Evolutionary conservation across 352 stramenopile genomes (phyloP), one percentile per base, ranked within the genome.

Genomic region (Phytopythium helicoides): DNA sequence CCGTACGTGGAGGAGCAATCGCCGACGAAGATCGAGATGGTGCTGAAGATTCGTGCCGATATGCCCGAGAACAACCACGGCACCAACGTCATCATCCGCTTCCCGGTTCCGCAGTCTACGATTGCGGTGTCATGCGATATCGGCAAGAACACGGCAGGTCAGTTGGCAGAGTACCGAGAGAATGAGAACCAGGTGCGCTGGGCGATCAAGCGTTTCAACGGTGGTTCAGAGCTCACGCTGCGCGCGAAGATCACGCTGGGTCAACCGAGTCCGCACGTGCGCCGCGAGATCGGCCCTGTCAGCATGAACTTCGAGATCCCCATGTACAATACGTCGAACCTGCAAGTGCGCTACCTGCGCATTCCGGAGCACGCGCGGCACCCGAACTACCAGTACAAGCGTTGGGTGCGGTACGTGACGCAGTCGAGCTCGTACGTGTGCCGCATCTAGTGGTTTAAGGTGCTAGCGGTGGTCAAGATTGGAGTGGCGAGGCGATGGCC

Each of bases 221-320:
- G 97, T 31, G 89, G 86, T 37, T 88, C 89, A 8, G 97, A 99
- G 73, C 86, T 98, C 54, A 98, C 89, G 35, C 81, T 99, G 68
- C 81, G 88, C 47, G 89, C 88, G 41, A 98, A 98, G 68, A 92
- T 96, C 62, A 91, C 86, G 54, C 69, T 96, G 39, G 79, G 79
- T 23, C 73, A 86, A 54, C 82, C 75, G 33, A 93, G 78, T 52
- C 64, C 76, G 38, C 81, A 87, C 54, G 77, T 87, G 58, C 78
- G 92, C 52, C 89, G 89, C 62, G 95, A 99, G 68, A 97, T 99
- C 62, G 96, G 96, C 11, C 97, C 97, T 26, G 94, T 99, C 54
- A 97, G 94, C 59, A 97, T 99, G 86, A 97, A 96, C 69, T 99
- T 99, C 88, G 97, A 99, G 73, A 99, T 99, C 56, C 97, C 97